Evolutionary conservation across 73 alveolate species (phyloP).

Genomic region (Tetrahymena elliotti): DNA sequence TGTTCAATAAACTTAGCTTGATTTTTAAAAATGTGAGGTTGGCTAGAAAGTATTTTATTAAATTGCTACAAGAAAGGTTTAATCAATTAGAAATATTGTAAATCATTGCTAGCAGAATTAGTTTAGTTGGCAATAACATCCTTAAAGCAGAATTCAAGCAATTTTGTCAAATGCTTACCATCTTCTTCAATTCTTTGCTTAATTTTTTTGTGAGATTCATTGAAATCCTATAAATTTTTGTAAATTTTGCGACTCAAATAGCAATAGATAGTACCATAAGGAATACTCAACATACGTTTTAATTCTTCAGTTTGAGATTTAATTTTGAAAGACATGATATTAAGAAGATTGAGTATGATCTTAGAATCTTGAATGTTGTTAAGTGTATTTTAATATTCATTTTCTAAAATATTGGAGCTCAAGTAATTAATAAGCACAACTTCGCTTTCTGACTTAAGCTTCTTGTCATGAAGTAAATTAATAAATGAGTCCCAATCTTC

Average conservation of each 20-base stretch:
- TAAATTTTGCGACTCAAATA: background rate
- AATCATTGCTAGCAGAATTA: background rate
- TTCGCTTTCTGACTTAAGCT: background rate
- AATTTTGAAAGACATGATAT: background rate
- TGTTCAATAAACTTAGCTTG: background rate
- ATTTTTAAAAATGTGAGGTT: background rate
- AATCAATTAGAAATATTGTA: background rate
- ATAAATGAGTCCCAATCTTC: background rate
- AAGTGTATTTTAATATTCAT: background rate
- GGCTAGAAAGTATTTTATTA: background rate
- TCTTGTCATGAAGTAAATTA: background rate
- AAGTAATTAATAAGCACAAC: background rate
- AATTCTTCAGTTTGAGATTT: background rate
- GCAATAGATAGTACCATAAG: background rate
- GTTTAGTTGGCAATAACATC: background rate
- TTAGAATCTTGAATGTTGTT: background rate
- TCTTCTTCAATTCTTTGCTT: background rate
- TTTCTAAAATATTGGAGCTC: background rate
- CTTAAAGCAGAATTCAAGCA: background rate
- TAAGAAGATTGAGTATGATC: background rate
- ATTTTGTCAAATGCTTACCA: background rate
- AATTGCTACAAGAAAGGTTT: background rate
- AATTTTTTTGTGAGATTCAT: background rate
- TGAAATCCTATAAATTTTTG: background rate
- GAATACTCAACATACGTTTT: background rate